Conservation (phyloP, 1,139 yeast genomes). For the Blastobotrys niveus region DNA sequence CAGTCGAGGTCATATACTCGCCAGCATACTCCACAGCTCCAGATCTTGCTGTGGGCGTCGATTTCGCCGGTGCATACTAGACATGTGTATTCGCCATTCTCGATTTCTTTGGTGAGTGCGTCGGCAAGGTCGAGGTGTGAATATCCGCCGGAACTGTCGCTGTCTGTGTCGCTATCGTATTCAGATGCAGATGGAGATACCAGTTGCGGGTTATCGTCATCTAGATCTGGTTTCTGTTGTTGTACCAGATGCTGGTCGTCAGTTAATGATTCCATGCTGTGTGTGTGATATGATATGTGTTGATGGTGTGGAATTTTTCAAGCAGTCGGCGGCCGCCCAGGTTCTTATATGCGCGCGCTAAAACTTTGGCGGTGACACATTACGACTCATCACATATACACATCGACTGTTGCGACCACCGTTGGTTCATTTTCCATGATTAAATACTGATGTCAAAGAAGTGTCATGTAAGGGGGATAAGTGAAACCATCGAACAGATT, state of each 20-base stretch:
- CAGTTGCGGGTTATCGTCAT: not conserved
- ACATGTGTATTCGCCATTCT: slow-evolving; percentile 66
- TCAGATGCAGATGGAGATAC: too few species aligned
- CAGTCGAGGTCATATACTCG: slow-evolving; percentile 80
- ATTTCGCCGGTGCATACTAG: slow-evolving; percentile 81
- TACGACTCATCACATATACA: too few species aligned
- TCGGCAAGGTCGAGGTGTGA: slow-evolving; percentile 30
- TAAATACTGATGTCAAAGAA: too few species aligned
- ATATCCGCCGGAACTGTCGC: slow-evolving; percentile 10
- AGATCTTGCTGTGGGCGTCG: slow-evolving; percentile 57
- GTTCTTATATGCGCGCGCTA: too few species aligned
- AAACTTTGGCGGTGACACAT: too few species aligned
- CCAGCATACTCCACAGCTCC: slow-evolving; percentile 70
- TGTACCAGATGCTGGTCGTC: too few species aligned
- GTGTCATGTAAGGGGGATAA: too few species aligned
- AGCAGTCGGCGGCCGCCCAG: too few species aligned
- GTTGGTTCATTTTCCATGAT: too few species aligned
- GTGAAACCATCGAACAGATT: too few species aligned
- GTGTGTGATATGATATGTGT: not conserved
- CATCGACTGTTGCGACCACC: too few species aligned
- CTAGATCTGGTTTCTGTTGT: not conserved
- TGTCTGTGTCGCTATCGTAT: not conserved
- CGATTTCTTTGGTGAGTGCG: slow-evolving; percentile 46
- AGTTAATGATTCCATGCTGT: too few species aligned
- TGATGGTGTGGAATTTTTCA: not conserved